Conservation (phyloP, 2,329 filamentous ascomycete species). For the Apiospora saccharicola region DNA sequence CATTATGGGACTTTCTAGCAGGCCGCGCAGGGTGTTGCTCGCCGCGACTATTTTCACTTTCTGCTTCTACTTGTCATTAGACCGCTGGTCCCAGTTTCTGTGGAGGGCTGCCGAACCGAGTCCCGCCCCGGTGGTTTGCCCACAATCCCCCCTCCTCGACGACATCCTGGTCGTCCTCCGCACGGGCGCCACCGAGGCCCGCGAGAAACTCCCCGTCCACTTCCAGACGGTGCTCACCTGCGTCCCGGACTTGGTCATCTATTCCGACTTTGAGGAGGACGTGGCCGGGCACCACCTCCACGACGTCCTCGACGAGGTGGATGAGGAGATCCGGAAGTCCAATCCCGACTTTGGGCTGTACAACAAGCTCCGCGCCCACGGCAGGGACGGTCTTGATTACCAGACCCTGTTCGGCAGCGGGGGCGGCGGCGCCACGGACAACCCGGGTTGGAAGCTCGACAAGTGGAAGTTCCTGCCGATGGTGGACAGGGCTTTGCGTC, state of each 20-base stretch:
- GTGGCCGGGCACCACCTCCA: conserved; percentile 57
- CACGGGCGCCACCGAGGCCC: conserved; percentile 65
- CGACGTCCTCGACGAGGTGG: conserved; percentile 57
- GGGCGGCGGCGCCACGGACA: conserved; percentile 26
- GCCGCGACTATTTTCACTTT: background rate
- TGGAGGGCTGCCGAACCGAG: no score
- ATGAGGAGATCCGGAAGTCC: conserved; percentile 44
- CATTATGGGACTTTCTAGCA: background rate
- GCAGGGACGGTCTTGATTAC: conserved; percentile 49
- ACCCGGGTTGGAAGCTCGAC: conserved; percentile 57
- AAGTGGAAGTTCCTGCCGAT: conserved; percentile 67
- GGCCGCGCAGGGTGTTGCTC: background rate
- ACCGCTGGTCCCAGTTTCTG: background rate
- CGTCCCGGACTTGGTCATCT: conserved; percentile 62
- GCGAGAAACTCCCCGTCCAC: conserved; percentile 61
- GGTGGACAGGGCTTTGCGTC: conserved; percentile 53
- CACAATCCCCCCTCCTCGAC: conserved; percentile 32
- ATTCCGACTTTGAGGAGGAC: conserved; percentile 63
- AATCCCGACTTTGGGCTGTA: conserved; percentile 60
- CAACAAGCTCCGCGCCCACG: conserved; percentile 51
- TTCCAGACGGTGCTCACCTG: conserved; percentile 63
- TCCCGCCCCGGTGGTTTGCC: background rate
- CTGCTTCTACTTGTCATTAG: background rate
- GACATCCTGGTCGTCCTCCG: conserved; percentile 64
- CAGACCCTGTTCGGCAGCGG: conserved; percentile 16